Base-by-base conservation (phyloP, 2,329 filamentous ascomycete genomes). In the Pyricularia sp. region DNA sequence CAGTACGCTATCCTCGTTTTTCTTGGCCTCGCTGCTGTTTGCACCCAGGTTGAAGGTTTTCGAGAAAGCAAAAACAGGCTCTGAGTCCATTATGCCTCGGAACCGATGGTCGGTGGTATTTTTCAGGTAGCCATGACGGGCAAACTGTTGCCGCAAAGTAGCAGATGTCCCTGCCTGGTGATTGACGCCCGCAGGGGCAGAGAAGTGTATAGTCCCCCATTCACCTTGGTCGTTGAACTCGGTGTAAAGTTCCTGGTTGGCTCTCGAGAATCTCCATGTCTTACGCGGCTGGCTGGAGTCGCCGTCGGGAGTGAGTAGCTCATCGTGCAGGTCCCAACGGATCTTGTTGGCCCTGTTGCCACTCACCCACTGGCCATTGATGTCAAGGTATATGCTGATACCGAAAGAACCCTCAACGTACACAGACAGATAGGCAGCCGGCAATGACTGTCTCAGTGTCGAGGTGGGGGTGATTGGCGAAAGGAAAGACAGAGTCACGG, bases 201-300 rank as follows among this genome's bases (percentile, higher is more conserved):
- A 90, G 76, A 96, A 92, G 77, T 92, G 86, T 69, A 96, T 78
- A 31, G 88, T 90, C 4, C 93, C 93, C 93, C 93, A 96, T 85
- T 96, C 92, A 0, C 90, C 86, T 63, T 90, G 89, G 74, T 96
- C 93, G 63, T 79, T 79, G 69, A 85, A 85, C 77, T 96, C 93
- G 0, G 90, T 92, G 68, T 95, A 86, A n/a, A 92, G 81, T 76
- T 90, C 82, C 77, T 94, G 86, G 7, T 82, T 76, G 69, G 80
- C 80, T 58, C 88, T 83, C 69, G 84, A 83, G 33, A 92, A 81
- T 70, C 83, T 86, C 88, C 89, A 92, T 0, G 88, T 89, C 79
- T 92, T 91, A 70, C 91, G 69, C 55, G 70, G 55, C 63, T 77
- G 11, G 69, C 65, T 77, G 28, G 73, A 80, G 3, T 80, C 78